Conservation (phyloP, 768 basidiomycete genomes). For the Hemileccinum rubropunctum region DNA sequence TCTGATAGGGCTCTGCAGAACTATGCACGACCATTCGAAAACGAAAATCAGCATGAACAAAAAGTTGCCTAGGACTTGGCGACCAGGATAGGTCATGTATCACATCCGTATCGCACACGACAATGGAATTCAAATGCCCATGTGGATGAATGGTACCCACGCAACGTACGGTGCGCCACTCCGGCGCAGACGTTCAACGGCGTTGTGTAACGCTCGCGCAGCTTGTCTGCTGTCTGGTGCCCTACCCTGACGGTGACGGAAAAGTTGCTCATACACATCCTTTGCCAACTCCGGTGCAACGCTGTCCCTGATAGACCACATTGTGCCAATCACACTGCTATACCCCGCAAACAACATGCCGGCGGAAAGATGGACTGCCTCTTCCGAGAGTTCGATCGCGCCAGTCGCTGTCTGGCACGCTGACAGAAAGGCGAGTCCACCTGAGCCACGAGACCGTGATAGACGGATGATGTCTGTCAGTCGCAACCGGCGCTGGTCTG, state of each 20-base stretch:
- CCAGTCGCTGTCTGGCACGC: slow-evolving; percentile 43
- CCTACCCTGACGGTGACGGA: background rate
- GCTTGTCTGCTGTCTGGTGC: background rate
- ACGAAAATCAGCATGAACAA: too few relatives aligned
- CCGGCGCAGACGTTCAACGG: background rate
- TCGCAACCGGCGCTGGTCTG: background rate
- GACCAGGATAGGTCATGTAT: too few relatives aligned
- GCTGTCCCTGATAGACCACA: slow-evolving; percentile 41
- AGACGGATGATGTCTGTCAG: slow-evolving; percentile 4
- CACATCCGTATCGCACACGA: background rate
- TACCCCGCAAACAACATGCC: slow-evolving; percentile 35
- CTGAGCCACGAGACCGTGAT: slow-evolving; percentile 10
- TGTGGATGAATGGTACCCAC: background rate
- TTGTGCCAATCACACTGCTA: slow-evolving; percentile 37
- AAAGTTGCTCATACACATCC: slow-evolving; percentile 26
- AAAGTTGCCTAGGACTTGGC: too few relatives aligned
- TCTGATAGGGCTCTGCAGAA: too few relatives aligned
- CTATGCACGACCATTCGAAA: too few relatives aligned
- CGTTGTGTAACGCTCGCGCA: background rate
- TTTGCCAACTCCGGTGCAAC: slow-evolving; percentile 33
- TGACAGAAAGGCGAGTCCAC: slow-evolving; percentile 41
- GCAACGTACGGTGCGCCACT: background rate
- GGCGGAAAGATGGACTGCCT: slow-evolving; percentile 40
- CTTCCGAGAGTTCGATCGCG: slow-evolving; percentile 24
- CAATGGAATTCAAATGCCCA: background rate